Percentiles rank a stretch among this genome's conserved stretches.
Conservation (phyloP, 164 flowering plant species). For the Houttuynia cordata region DNA sequence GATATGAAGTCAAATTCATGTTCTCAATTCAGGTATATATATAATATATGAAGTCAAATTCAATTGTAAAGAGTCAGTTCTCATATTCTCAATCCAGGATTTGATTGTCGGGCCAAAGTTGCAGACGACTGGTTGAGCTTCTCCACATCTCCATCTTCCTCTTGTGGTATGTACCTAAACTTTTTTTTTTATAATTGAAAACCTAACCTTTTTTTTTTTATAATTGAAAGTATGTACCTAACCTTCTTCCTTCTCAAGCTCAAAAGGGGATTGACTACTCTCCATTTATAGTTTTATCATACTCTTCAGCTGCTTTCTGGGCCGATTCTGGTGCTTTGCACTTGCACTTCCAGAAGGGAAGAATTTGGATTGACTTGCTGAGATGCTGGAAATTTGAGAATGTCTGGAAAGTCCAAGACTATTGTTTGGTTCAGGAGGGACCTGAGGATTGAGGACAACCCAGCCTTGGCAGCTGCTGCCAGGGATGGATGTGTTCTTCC, state of each 20-base stretch:
- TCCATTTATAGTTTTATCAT: no score
- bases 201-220: no score
- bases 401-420: slow-evolving; percentile 20
- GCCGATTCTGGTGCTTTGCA: not conserved
- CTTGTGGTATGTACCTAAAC: no score
- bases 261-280: no score
- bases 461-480: slow-evolving; percentile 78
- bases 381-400: not conserved
- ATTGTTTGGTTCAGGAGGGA: slow-evolving; percentile 97
- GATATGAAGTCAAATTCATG: not conserved
- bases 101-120: not conserved
- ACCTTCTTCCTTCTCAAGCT: not conserved
- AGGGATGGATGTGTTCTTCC: slow-evolving; percentile 64
- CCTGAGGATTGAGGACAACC: slow-evolving; percentile 90
- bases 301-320: not conserved
- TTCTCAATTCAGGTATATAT: no score
- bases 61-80: no score
- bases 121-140: not conserved
- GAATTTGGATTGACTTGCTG: not conserved
- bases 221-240: no score
- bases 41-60: no score
- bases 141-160: not conserved
- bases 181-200: no score
- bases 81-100: no score
- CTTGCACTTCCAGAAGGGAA: not conserved